Percentiles rank a stretch among this genome's conserved stretches.
Evolutionary conservation across 164 flowering plant species (phyloP).

Genomic region (Cinnamomum micranthum): DNA sequence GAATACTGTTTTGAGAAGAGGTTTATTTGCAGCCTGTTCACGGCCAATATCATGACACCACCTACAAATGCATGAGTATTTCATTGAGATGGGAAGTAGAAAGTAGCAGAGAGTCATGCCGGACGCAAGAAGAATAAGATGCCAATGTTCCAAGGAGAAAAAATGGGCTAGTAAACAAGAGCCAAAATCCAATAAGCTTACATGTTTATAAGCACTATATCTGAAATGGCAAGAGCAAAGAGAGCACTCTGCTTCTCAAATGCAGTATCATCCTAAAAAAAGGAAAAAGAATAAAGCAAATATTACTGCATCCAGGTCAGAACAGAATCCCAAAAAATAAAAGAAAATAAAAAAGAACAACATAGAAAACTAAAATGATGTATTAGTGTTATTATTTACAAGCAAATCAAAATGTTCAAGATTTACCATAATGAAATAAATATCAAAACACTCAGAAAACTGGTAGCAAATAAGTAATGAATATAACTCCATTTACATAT

Average conservation of each 20-base stretch:
- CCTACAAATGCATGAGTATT: slow-evolving; percentile 32
- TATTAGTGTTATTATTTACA: no score
- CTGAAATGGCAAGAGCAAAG: slow-evolving; percentile 97
- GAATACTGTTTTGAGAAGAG: slow-evolving; percentile 91
- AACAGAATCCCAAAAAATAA: no score
- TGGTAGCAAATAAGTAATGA: no score
- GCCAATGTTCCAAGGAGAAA: no score
- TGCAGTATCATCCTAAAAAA: slow-evolving; percentile 88
- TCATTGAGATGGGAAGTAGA: background rate
- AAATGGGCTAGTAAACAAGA: background rate
- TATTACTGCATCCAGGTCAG: no score
- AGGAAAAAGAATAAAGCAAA: background rate
- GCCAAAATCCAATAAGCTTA: slow-evolving; percentile 28
- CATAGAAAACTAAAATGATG: no score
- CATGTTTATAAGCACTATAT: slow-evolving; percentile 96
- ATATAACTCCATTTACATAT: no score
- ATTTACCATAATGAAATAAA: no score
- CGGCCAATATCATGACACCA: slow-evolving; percentile 99
- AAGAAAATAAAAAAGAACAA: no score
- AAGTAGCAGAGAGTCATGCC: background rate
- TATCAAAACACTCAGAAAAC: no score
- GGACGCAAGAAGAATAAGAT: background rate
- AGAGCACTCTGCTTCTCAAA: slow-evolving; percentile 99
- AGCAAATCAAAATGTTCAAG: no score
- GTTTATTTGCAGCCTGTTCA: slow-evolving; percentile 98